Evolutionary conservation across 2,329 filamentous ascomycete genomes (phyloP).

Genomic region (Diaporthe citriasiana): DNA sequence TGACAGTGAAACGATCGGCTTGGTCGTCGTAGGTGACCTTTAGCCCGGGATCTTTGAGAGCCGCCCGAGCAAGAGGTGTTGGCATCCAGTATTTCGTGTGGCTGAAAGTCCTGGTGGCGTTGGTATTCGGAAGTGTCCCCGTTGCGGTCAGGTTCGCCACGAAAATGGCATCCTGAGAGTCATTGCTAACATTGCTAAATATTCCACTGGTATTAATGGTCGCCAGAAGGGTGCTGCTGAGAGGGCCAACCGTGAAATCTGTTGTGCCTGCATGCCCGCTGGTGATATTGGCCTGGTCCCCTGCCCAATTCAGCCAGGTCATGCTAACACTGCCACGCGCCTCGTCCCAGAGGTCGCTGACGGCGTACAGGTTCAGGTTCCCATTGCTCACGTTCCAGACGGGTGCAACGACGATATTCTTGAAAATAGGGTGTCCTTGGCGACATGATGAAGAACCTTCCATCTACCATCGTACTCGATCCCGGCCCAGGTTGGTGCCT

Average conservation of each 20-base stretch:
- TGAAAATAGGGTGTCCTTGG: slow-evolving; percentile 70
- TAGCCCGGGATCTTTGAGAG: slow-evolving; percentile 64
- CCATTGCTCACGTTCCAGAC: slow-evolving; percentile 66
- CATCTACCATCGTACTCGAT: slow-evolving; percentile 74
- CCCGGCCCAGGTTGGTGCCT: slow-evolving; percentile 74
- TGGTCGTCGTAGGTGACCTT: slow-evolving; percentile 45
- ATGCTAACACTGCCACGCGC: slow-evolving; percentile 61
- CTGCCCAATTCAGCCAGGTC: slow-evolving; percentile 66
- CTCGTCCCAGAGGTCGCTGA: slow-evolving; percentile 69
- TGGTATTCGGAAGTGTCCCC: slow-evolving; percentile 62
- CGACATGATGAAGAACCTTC: slow-evolving; percentile 73
- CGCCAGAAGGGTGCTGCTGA: slow-evolving; percentile 63
- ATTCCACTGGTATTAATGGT: slow-evolving; percentile 40
- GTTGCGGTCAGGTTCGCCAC: slow-evolving; percentile 57
- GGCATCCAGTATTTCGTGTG: slow-evolving; percentile 67
- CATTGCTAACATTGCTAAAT: slow-evolving; percentile 24
- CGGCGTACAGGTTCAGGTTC: slow-evolving; percentile 66
- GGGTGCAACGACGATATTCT: slow-evolving; percentile 70
- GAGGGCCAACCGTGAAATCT: slow-evolving; percentile 60
- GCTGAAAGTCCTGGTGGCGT: slow-evolving; percentile 56
- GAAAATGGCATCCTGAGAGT: slow-evolving; percentile 47
- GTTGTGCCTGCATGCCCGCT: slow-evolving; percentile 51
- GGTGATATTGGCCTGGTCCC: slow-evolving; percentile 53
- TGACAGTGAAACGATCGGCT: slow-evolving; percentile 59
- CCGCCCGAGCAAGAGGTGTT: slow-evolving; percentile 58